Base-by-base conservation (phyloP, 176 grass and related monocot species). In the Oryza glumipatula region DNA sequence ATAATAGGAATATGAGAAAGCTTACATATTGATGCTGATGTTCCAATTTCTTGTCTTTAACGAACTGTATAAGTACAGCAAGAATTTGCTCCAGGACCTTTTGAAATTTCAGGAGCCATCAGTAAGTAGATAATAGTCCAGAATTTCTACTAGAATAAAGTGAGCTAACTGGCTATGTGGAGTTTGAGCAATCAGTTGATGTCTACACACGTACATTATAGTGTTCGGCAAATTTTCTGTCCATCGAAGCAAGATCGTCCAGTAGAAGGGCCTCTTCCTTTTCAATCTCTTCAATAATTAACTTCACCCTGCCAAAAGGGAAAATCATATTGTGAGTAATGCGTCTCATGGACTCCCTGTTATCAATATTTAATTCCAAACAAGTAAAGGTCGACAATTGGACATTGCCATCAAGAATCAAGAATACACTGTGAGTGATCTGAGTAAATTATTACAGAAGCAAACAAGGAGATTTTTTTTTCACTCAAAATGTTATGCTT, bases 31-130 rank as follows among this genome's bases (percentile, higher is more conserved):
- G 88, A 81, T 98, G 86, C 74, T 98, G 96, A 85, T 98, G 96
- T 83, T 95, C 93, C 80, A 98, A 77, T 76, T 98, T 98, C 77
- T 95, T 92, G 81, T 98, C 93, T 89, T 95, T 98, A 66, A 98
- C 96, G 65, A 98, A 95, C 47, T 94, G 94, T 80, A 95, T 86
- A 84, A 98, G 95, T 58, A 95, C 93, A 77, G 91, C 79, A 76
- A 98, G 96, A 85, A 98, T 98, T 92, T 98, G 96, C 73, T 98
- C 96, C 83, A 98, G 72, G 54, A 98, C 93, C 96, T 98, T 85
- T 45, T 9, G 5, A 77, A 70, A 61, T 85, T 85, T 75, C 45
- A 82, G 51, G 33, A 65, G 19, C 19, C 38, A 51, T 38, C 82
- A 76, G 46, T 82, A 84, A 76, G 43, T 68, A 2, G 14, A 71